Evolutionary conservation across 805 yeast genomes (phyloP).

Genomic region (Clavispora carvajalis): DNA sequence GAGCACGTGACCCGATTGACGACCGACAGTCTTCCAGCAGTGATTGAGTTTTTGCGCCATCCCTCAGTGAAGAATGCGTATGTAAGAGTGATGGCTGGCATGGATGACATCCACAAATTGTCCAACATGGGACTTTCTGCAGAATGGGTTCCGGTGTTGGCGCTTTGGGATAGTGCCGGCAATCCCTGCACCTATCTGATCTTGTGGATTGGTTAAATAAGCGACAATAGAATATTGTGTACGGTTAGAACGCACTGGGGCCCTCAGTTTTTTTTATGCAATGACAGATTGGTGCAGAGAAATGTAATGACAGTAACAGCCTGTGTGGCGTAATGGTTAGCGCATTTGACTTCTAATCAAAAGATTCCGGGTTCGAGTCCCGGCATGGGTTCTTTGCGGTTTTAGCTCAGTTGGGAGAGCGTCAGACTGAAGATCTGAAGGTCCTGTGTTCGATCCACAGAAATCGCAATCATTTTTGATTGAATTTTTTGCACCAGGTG

Average conservation of each 20-base stretch:
- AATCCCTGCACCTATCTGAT: conserved; percentile 5
- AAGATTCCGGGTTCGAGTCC: conserved; percentile 21
- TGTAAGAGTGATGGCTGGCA: conserved; percentile 9
- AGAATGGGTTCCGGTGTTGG: conserved; percentile 14
- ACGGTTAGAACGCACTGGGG: background rate
- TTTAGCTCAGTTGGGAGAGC: conserved; percentile 31
- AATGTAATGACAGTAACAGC: conserved; percentile 1
- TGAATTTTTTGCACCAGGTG: too few relatives aligned
- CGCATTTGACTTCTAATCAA: conserved; percentile 19
- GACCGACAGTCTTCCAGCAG: conserved; percentile 5
- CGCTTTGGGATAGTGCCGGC: conserved; percentile 12
- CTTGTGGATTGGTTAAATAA: conserved; percentile 7
- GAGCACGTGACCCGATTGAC: conserved; percentile 1
- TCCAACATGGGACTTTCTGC: conserved; percentile 10
- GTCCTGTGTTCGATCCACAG: conserved; percentile 20
- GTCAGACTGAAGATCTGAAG: conserved; percentile 26
- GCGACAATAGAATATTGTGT: background rate
- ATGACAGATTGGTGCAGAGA: conserved; percentile 1
- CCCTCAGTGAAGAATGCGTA: conserved; percentile 2
- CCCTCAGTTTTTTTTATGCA: conserved; percentile 1
- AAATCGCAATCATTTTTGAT: conserved; percentile 11
- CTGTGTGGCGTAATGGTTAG: conserved; percentile 21
- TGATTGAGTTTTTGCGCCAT: conserved; percentile 8
- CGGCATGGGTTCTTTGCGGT: conserved; percentile 19
- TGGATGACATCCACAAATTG: conserved; percentile 7